A percentile compares a stretch with the other conserved stretches of the same genome.
Evolutionary conservation across 257 asterid species (phyloP).

Genomic region (Agastache rugosa): DNA sequence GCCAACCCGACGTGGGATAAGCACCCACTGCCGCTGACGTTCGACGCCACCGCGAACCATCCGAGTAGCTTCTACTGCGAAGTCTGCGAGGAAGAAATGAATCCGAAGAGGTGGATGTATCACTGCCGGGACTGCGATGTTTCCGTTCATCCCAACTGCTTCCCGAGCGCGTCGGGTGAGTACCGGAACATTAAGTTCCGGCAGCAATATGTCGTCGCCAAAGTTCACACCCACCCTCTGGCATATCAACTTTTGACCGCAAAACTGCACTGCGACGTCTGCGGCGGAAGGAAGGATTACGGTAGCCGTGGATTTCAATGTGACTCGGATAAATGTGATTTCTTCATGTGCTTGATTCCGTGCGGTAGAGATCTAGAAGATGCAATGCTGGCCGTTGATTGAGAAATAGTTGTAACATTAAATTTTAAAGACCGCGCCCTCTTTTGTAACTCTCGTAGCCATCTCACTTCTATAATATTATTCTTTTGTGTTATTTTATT

Average conservation of each 20-base stretch:
- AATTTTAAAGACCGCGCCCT: too few relatives aligned
- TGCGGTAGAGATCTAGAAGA: neutral
- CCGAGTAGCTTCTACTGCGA: neutral
- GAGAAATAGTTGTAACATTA: too few relatives aligned
- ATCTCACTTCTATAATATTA: too few relatives aligned
- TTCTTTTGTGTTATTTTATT: too few relatives aligned
- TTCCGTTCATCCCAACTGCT: neutral
- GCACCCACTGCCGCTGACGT: neutral
- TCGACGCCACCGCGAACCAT: neutral
- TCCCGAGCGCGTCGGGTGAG: neutral
- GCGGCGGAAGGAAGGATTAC: neutral
- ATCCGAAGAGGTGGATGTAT: constrained; percentile 12
- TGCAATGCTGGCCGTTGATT: neutral
- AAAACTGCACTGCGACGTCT: neutral
- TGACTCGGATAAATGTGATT: neutral
- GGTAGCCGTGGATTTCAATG: constrained; percentile 9
- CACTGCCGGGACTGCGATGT: constrained; percentile 1
- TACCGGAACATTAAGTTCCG: constrained; percentile 3
- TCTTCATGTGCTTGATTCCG: constrained; percentile 3
- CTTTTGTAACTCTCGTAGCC: too few relatives aligned
- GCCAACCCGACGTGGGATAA: neutral
- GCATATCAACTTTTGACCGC: neutral
- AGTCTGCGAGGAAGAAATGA: neutral
- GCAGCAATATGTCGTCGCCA: neutral
- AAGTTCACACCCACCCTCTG: neutral